Base-by-base conservation (phyloP, 306 rosid species). In the Potentilla sterilis region DNA sequence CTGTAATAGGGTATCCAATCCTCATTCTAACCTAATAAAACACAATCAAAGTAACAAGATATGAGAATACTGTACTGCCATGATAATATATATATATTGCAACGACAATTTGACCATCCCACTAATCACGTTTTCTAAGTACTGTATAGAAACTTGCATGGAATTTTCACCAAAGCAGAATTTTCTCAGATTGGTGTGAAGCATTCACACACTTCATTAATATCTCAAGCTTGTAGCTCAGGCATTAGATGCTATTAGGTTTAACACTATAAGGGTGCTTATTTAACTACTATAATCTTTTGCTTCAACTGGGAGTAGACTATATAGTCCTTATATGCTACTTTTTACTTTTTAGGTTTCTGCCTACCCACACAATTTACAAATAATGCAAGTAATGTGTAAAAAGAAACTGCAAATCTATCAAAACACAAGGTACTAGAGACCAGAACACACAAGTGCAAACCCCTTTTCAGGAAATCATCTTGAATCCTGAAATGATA, bases 1-100 rank as follows among this genome's bases (percentile, higher is more conserved):
- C 99, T 69, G 97, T 96, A 64, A 96, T 92, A 57, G 99, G 99
- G 80, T 82, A 87, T 83, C 99, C 99, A 67, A 96, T 85, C 86
- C 98, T 89, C 81, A 90, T 89, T 54, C 96, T 86, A 40, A 96
- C 90, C 99, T 92, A 87, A 77, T 47, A 44, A 72, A 62, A 69
- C 51, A 77, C 9, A 61, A 70, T 63, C 63, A 59, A 72, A 58
- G 6, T 13, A 15, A 64, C 4, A 63, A 22, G 48, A 74, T 7
- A 41, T 70, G 32, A 57, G 82, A 28, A 46, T 44, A 44, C 37
- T 54, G 59, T 42, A 16, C 48, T 19, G 65, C 52, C 72, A 75
- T 4, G 11, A 21, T 10, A 49, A 21, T 65, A 37, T 49, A 15
- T 67, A 63, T 72, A 38, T 21, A 52, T 42, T n/a, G n/a, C n/a